phyloP scores from a whole-genome alignment of 352 stramenopile species.

The Blastocystis sp. region DNA sequence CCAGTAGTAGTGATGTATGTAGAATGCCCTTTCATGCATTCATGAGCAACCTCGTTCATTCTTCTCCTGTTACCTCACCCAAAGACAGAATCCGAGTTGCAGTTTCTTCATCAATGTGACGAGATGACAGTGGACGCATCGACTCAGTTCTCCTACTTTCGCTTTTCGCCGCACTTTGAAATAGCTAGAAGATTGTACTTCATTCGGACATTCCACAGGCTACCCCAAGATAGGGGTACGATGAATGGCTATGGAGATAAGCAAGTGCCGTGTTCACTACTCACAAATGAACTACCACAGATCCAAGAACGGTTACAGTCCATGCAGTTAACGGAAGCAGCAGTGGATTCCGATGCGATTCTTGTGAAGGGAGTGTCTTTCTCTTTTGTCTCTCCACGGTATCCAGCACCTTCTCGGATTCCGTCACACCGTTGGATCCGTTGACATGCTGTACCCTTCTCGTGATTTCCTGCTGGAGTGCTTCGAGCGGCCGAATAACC shows the following conservation, averaged over 20 bases:
- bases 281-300: neutral
- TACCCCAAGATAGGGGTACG: too few species aligned
- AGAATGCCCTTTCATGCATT: neutral
- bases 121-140: neutral
- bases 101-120: neutral
- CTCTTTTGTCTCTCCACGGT: neutral
- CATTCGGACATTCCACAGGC: neutral
- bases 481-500: conserved; percentile 47
- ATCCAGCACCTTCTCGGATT: conserved; percentile 44
- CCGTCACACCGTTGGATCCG: conserved; percentile 36
- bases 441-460: conserved; percentile 40
- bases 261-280: neutral
- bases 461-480: neutral
- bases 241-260: conserved; percentile 16
- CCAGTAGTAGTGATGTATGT: neutral
- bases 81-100: neutral
- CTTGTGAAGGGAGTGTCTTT: neutral
- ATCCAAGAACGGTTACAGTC: neutral
- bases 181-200: conserved; percentile 4
- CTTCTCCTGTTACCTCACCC: neutral
- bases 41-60: neutral
- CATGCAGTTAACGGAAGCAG: neutral
- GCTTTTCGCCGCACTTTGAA: conserved; percentile 46
- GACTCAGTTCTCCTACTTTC: conserved; percentile 20
- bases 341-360: neutral